phyloP scores from a whole-genome alignment of 1,284 basidiomycete species.

The Ceratobasidium sp. region DNA sequence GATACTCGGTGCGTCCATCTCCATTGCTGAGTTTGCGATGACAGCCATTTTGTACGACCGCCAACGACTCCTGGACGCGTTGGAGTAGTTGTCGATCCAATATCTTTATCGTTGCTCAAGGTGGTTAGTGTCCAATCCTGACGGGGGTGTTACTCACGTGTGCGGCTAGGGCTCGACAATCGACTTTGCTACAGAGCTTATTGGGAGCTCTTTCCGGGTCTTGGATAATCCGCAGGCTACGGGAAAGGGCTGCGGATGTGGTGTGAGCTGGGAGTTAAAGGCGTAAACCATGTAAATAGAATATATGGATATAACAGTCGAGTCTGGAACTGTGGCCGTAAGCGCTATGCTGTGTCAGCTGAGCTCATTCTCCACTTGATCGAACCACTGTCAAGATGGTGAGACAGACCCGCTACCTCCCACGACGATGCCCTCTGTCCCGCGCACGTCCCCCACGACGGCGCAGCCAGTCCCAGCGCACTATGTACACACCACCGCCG shows the following conservation, averaged over 20 bases:
- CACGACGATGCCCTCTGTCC: conserved; percentile 68
- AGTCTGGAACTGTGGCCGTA: background rate
- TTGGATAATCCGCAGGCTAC: conserved; percentile 86
- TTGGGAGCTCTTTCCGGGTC: conserved; percentile 86
- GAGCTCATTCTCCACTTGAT: conserved; percentile 35
- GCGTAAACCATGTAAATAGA: conserved; percentile 55
- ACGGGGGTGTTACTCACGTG: background rate
- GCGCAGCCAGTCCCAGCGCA: conserved; percentile 65
- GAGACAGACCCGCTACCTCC: conserved; percentile 14
- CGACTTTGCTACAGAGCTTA: conserved; percentile 91
- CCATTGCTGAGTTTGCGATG: conserved; percentile 26
- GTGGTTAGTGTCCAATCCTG: conserved; percentile 14
- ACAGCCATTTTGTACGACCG: conserved; percentile 37
- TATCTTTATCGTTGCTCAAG: conserved; percentile 82
- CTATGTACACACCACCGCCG: conserved; percentile 76
- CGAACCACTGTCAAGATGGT: conserved; percentile 1
- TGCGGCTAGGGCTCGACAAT: conserved; percentile 73
- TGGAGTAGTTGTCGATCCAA: conserved; percentile 77
- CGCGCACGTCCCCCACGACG: conserved; percentile 75
- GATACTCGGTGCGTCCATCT: background rate
- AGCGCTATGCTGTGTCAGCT: conserved; percentile 22
- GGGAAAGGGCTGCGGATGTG: conserved; percentile 88
- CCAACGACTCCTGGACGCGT: conserved; percentile 48
- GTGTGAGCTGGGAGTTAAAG: conserved; percentile 91
- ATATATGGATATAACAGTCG: background rate